A percentile compares a stretch with the other conserved stretches of the same genome.
Evolutionary conservation across 495 filamentous ascomycete genomes (phyloP).

Genomic region (Podospora didyma): DNA sequence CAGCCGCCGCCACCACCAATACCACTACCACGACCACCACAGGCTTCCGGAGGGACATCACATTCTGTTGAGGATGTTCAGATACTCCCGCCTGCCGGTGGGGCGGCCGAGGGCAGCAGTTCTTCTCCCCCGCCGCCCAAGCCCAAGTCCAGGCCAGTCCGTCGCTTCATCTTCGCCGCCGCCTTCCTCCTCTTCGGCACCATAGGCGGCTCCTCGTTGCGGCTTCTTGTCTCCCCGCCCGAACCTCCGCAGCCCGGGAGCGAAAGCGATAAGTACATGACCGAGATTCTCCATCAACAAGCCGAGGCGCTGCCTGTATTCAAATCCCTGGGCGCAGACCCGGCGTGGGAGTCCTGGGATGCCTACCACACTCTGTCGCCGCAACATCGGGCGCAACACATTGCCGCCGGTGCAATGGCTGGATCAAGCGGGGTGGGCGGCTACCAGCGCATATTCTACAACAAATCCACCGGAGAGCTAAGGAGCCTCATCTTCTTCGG

Average conservation of each 20-base stretch:
- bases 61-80: no score
- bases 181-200: constrained; percentile 39
- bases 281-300: constrained; percentile 23
- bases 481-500: constrained; percentile 62
- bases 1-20: background rate
- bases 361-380: constrained; percentile 52
- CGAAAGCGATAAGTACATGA: constrained; percentile 30
- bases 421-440: constrained; percentile 43
- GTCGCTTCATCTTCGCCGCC: constrained; percentile 21
- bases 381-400: constrained; percentile 30
- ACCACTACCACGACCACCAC: no score
- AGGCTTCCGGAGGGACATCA: no score
- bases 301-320: constrained; percentile 51
- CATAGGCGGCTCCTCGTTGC: constrained; percentile 26
- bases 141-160: background rate
- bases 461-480: constrained; percentile 36
- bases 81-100: background rate
- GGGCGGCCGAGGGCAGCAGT: no score
- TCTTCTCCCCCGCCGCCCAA: no score
- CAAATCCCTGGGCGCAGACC: constrained; percentile 46
- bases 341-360: constrained; percentile 49
- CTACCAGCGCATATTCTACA: constrained; percentile 47
- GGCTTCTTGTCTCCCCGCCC: constrained; percentile 34
- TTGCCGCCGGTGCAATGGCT: constrained; percentile 40
- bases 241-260: constrained; percentile 26